Evolutionary conservation across 129 eudicot species (phyloP).

Genomic region (Smallanthus sonchifolius): DNA sequence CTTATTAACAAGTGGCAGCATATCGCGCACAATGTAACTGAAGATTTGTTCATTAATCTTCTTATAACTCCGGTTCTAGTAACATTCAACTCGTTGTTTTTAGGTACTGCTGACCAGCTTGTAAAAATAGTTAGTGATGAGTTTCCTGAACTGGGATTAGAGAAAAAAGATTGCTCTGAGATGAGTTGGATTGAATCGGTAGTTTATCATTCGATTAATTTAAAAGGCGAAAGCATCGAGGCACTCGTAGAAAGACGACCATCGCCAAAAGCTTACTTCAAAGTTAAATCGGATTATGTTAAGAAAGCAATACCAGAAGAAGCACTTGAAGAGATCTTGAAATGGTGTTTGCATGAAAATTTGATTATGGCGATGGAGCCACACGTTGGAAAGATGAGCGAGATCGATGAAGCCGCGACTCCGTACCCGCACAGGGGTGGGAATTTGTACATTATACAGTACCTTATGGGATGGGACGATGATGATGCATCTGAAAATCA

Average conservation of each 20-base stretch:
- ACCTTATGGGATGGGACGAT: not conserved
- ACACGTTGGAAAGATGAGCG: not conserved
- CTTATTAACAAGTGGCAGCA: too few relatives aligned
- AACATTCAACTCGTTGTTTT: too few relatives aligned
- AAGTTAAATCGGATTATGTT: not conserved
- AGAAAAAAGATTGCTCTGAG: not conserved
- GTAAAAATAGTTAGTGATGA: too few relatives aligned
- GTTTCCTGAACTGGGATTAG: not conserved
- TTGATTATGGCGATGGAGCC: not conserved
- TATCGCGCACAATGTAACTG: too few relatives aligned
- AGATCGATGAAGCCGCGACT: not conserved
- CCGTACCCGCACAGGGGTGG: not conserved
- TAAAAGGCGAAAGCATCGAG: not conserved
- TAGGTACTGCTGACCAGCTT: too few relatives aligned
- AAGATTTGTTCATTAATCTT: too few relatives aligned
- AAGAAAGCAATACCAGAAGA: not conserved
- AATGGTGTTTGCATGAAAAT: not conserved
- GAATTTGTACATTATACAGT: not conserved
- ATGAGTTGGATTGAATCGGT: constrained; percentile 1
- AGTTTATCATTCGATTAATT: not conserved
- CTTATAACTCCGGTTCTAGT: too few relatives aligned
- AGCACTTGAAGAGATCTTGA: not conserved
- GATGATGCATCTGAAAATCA: not conserved
- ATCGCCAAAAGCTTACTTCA: not conserved
- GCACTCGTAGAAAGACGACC: not conserved